Evolutionary conservation across 805 yeast genomes (phyloP), one percentile per base, ranked within the genome.

Genomic region (Starmerella apicola): DNA sequence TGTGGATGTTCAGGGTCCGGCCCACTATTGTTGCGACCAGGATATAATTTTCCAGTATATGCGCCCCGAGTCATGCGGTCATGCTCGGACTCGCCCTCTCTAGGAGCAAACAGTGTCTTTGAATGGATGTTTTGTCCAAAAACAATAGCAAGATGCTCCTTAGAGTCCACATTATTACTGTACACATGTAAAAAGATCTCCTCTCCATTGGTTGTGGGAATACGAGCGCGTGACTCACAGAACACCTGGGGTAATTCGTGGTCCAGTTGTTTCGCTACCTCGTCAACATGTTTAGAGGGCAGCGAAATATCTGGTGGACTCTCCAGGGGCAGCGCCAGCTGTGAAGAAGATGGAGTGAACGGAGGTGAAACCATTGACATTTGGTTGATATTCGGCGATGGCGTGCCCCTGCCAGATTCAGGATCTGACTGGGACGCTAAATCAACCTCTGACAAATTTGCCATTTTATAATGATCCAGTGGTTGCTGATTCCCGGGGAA

Each of bases 31-130:
- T 21, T 16, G 13, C 98, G 70, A 3, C 97, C 97, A 4, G 98
- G 97, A 50, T 74, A 76, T 38, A 91, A 64, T 53, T 75, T 76
- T 5, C 99, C 99, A 24, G 82, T 74, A 51, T 91, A 91, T 0
- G 98, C 98, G 21, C 99, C 99, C 50, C 98, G 71, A n/a, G 94
- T 85, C 96, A 91, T 91, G 50, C 98, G 63, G 57, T 84, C 96
- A 51, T 74, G 78, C 60, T 85, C 96, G 0, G 94, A 67, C 48
- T 91, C 98, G 33, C 74, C 73, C 0, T 63, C 63, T 38, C 82
- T 64, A 37, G 62, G 63, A 33, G 63, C 69, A 62, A 74, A 91
- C 37, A 91, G 64, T 3, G 84, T 66, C 54, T 71, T 68, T 2
- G 95, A 83, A 49, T 95, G 69, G 38, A 91, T 78, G 50, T 81